Conservation (phyloP, 768 basidiomycete species). For the Boletellus ananas region DNA sequence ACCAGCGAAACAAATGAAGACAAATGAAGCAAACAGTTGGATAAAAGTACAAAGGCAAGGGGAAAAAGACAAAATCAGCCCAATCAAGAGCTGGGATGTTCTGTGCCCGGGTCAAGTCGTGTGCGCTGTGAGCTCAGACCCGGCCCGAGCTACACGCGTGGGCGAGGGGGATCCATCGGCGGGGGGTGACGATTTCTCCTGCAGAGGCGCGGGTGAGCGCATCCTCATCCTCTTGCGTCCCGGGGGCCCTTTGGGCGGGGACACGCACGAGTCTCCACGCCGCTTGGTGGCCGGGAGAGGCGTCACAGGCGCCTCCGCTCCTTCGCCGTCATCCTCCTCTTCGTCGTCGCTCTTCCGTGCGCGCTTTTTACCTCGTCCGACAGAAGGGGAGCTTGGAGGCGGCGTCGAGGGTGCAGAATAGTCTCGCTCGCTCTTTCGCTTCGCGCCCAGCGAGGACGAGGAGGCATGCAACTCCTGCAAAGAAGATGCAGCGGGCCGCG, state of each 20-base stretch:
- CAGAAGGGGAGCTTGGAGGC: constrained; percentile 9
- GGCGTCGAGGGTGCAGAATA: constrained; percentile 1
- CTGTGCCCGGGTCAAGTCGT: too few species aligned
- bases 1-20: neutral
- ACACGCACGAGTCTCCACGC: neutral
- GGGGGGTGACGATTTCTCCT: neutral
- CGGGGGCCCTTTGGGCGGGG: neutral
- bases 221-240: constrained; percentile 14
- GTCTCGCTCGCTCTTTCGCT: neutral
- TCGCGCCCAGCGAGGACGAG: neutral
- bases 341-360: constrained; percentile 6
- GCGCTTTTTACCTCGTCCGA: constrained; percentile 17
- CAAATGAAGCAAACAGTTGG: neutral
- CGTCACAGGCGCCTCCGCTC: neutral
- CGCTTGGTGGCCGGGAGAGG: neutral
- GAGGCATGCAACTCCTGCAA: too few species aligned
- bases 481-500: too few species aligned
- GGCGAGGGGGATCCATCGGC: neutral
- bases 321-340: neutral
- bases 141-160: neutral
- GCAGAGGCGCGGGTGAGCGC: neutral
- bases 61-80: neutral
- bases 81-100: too few species aligned
- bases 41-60: neutral
- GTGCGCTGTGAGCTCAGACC: too few species aligned